These are phyloP conservation scores for Dothidotthia symphoricarpi DNA, from an alignment of 2,329 filamentous ascomycete species.

Conservation along the genomic window DNA sequence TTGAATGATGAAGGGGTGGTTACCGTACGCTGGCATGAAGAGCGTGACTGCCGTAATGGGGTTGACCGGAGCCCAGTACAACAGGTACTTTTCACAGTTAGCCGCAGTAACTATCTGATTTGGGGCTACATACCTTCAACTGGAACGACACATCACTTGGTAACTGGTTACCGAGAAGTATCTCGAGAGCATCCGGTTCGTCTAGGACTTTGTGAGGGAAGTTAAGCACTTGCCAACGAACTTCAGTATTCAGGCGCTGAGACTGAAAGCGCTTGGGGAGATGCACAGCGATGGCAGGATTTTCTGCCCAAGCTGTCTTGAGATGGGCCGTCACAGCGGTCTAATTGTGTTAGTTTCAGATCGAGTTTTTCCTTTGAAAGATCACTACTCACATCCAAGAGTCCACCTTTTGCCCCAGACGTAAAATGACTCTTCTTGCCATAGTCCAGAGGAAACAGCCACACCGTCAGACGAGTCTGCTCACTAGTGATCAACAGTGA, in stretches of 20 bases:
- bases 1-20: slow-evolving; percentile 90
- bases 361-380: neutral
- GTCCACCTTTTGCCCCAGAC: slow-evolving; percentile 44
- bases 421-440: slow-evolving; percentile 55
- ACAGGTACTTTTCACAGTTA: slow-evolving; percentile 62
- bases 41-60: slow-evolving; percentile 90
- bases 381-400: slow-evolving; percentile 40
- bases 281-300: slow-evolving; percentile 82
- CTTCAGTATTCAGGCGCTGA: slow-evolving; percentile 67
- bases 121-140: slow-evolving; percentile 63
- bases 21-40: slow-evolving; percentile 85
- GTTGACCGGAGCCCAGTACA: slow-evolving; percentile 92
- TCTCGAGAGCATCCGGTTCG: slow-evolving; percentile 77
- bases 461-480: slow-evolving; percentile 77
- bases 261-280: slow-evolving; percentile 77
- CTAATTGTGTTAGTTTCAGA: slow-evolving; percentile 38
- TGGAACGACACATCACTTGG: slow-evolving; percentile 79
- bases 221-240: slow-evolving; percentile 76
- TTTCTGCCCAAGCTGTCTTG: slow-evolving; percentile 82
- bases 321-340: slow-evolving; percentile 63
- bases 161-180: slow-evolving; percentile 74
- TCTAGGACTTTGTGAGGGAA: slow-evolving; percentile 79
- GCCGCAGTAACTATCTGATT: neutral
- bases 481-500: slow-evolving; percentile 80
- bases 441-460: slow-evolving; percentile 78